These are phyloP conservation scores for Plenodomus lindquistii DNA, from an alignment of 2,329 filamentous ascomycete species.

Conservation along the genomic window DNA sequence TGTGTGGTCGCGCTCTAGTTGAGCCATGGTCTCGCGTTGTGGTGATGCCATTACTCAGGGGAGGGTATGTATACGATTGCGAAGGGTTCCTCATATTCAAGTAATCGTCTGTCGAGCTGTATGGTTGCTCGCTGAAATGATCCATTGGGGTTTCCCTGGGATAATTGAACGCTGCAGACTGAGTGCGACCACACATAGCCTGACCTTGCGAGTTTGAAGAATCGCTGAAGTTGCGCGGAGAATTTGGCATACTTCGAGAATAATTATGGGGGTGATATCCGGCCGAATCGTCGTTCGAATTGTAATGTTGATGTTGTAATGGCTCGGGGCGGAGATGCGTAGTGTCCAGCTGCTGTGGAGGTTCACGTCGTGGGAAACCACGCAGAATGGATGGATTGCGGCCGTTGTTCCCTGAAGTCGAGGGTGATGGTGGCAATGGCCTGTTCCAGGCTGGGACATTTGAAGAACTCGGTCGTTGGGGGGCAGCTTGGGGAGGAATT, in stretches of 20 bases:
- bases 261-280: slow-evolving; percentile 22
- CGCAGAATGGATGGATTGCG: slow-evolving; percentile 29
- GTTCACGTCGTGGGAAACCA: slow-evolving; percentile 30
- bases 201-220: slow-evolving; percentile 9
- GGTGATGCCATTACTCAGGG: slow-evolving; percentile 5
- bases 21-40: slow-evolving; percentile 22
- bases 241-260: slow-evolving; percentile 42
- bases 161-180: slow-evolving; percentile 27
- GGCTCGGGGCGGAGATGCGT: slow-evolving; percentile 28
- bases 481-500: slow-evolving; percentile 7
- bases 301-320: slow-evolving; percentile 23
- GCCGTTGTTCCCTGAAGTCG: slow-evolving; percentile 25
- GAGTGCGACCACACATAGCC: slow-evolving; percentile 19
- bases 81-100: slow-evolving; percentile 25
- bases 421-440: slow-evolving; percentile 33
- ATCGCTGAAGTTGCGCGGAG: slow-evolving; percentile 27
- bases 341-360: slow-evolving; percentile 24
- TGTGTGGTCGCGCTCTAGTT: slow-evolving; percentile 34
- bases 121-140: slow-evolving; percentile 7
- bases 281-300: slow-evolving; percentile 27
- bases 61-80: slow-evolving; percentile 34
- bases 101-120: slow-evolving; percentile 21
- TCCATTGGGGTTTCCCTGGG: too few species aligned
- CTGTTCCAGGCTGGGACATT: slow-evolving; percentile 33
- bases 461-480: slow-evolving; percentile 21